Percentiles rank a stretch among this genome's conserved stretches.
phyloP scores from a whole-genome alignment of 345 rosid species.

The Nephelium lappaceum region DNA sequence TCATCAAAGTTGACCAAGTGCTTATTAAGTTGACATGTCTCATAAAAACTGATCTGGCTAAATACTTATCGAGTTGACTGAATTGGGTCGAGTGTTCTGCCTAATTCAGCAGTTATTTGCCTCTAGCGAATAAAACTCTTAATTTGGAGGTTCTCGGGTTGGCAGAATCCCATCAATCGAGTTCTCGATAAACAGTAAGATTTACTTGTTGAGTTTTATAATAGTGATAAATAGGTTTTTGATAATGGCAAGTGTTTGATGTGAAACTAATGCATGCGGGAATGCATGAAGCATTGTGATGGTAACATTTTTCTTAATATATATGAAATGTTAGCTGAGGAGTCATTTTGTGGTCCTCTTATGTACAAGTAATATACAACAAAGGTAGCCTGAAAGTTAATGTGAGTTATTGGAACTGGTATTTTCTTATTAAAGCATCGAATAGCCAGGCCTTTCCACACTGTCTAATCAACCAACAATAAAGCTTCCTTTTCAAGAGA shows the following conservation, averaged over 20 bases:
- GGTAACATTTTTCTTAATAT: too few relatives aligned
- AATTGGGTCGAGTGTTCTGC: too few relatives aligned
- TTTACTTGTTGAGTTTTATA: too few relatives aligned
- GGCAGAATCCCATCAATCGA: too few relatives aligned
- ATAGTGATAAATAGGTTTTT: too few relatives aligned
- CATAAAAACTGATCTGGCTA: too few relatives aligned
- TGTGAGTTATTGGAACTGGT: not conserved
- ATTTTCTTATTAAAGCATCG: not conserved
- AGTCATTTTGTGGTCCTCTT: not conserved
- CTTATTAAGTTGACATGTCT: too few relatives aligned
- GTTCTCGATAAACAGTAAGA: too few relatives aligned
- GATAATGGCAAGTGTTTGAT: not conserved
- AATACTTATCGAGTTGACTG: too few relatives aligned
- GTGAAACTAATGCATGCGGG: not conserved
- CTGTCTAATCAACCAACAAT: constrained; percentile 32
- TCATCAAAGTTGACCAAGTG: too few relatives aligned
- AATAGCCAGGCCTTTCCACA: not conserved
- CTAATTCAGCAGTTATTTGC: accelerated
- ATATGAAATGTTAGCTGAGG: not conserved
- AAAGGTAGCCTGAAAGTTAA: not conserved
- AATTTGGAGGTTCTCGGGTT: too few relatives aligned
- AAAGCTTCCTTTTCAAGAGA: constrained; percentile 47
- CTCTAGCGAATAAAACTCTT: too few relatives aligned
- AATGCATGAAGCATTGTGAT: not conserved
- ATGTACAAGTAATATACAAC: not conserved